These are phyloP conservation scores for Mycena polygramma DNA, from an alignment of 768 basidiomycete genomes.

Conservation along the genomic window DNA sequence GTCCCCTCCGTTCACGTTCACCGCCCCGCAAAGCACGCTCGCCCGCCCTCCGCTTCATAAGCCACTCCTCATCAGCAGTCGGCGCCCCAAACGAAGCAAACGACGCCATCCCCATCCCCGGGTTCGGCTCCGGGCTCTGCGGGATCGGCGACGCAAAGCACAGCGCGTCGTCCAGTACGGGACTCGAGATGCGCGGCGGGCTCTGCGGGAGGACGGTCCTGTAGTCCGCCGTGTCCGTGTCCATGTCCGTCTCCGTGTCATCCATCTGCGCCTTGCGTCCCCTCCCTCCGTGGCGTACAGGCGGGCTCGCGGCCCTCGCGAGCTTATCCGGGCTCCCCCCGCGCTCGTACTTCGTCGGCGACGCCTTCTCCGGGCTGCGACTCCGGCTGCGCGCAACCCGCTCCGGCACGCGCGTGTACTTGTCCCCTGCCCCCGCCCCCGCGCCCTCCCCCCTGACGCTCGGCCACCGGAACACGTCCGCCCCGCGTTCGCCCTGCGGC, in stretches of 20 bases:
- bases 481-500: slow-evolving; percentile 26
- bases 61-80: not conserved
- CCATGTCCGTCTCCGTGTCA: not conserved
- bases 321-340: slow-evolving; percentile 20
- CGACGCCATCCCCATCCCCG: slow-evolving; percentile 23
- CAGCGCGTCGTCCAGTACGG: slow-evolving; percentile 31
- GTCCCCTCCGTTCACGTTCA: not conserved
- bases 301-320: slow-evolving; percentile 8
- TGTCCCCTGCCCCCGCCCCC: slow-evolving; percentile 45
- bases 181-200: slow-evolving; percentile 29
- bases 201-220: not conserved
- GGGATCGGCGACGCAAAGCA: slow-evolving; percentile 33
- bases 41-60: not conserved
- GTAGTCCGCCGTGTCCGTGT: not conserved
- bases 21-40: not conserved
- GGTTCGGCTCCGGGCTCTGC: slow-evolving; percentile 18
- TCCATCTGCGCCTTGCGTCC: not conserved
- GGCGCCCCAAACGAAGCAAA: slow-evolving; percentile 36
- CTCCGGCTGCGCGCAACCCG: slow-evolving; percentile 45
- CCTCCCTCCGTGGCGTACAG: slow-evolving; percentile 17
- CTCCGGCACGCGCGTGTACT: slow-evolving; percentile 55
- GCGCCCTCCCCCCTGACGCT: slow-evolving; percentile 25
- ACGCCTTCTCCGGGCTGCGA: slow-evolving; percentile 42
- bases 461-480: slow-evolving; percentile 38
- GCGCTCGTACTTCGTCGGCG: slow-evolving; percentile 22